Evolutionary conservation across 2,329 filamentous ascomycete species (phyloP), one percentile per base, ranked within the genome.

Genomic region (Botrytis galanthina): DNA sequence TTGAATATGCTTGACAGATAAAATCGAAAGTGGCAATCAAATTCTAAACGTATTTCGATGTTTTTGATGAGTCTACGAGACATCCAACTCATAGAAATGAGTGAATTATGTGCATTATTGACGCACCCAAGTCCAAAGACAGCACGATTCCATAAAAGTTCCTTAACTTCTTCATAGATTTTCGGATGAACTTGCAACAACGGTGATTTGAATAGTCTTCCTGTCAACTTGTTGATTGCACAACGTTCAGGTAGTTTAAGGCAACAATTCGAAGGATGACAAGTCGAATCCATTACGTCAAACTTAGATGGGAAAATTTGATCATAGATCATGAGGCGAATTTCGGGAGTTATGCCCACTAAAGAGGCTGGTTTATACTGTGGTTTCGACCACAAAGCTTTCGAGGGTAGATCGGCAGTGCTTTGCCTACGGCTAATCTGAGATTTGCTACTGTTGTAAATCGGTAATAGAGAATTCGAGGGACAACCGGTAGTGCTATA

Each of bases 1-100:
- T 2, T n/a, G 18, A 32, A 35, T 16, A 51, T 32, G 5, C 18
- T 4, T n/a, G 35, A 16, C 22, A 42, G 22, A n/a, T 0, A 0
- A 39, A 39, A 18, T 18, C 0, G 51, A 54, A 18, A 29, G 26
- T 29, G 0, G n/a, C 7, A 16, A 29, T 29, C 8, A 7, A 6
- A 7, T 16, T 9, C 18, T 29, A n/a, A 1, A 37, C 2, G 0
- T 7, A 39, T 26, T 51, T 37, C 32, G 32, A 67, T 20, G n/a
- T n/a, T 26, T 12, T 22, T 37, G 22, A 67, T 48, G 9, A 51
- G 44, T n/a, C 35, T 26, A n/a, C 22, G 6, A 35, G 7, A 26
- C 18, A 37, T 37, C 48, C 8, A 35, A n/a, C 22, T 7, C 32
- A 37, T 44, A 35, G 18, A 46, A 10, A 5, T 2, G n/a, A 64